A percentile compares a stretch with the other conserved stretches of the same genome.
These are phyloP conservation scores for Leccinum barrowsii DNA, from an alignment of 768 basidiomycete genomes.

Conservation along the genomic window DNA sequence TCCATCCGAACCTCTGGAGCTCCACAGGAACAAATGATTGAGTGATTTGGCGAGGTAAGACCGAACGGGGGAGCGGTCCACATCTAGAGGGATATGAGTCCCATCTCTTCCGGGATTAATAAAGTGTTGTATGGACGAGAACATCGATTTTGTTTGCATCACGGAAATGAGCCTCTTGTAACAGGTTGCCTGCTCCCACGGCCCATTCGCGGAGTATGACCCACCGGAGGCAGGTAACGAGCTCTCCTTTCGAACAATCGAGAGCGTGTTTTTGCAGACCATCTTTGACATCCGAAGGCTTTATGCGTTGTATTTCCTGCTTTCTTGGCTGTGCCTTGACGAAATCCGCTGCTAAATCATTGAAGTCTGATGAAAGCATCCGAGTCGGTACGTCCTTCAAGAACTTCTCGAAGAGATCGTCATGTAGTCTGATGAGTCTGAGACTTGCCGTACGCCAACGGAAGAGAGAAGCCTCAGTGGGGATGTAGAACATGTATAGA, in stretches of 20 bases:
- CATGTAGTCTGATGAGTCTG: background rate
- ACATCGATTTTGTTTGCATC: slow-evolving; percentile 49
- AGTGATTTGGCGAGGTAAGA: slow-evolving; percentile 59
- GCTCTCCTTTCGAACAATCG: background rate
- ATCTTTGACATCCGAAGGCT: background rate
- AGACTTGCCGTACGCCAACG: background rate
- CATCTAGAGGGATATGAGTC: slow-evolving; percentile 50
- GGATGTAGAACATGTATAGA: background rate
- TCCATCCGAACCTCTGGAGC: slow-evolving; percentile 67
- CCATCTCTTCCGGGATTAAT: slow-evolving; percentile 46
- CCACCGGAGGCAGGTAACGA: slow-evolving; percentile 9
- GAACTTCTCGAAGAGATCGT: background rate
- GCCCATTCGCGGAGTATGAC: background rate
- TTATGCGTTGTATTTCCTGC: background rate
- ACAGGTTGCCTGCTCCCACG: background rate
- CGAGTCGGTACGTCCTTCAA: slow-evolving; percentile 59
- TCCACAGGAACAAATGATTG: slow-evolving; percentile 49
- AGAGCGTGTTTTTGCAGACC: background rate
- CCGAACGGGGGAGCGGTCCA: slow-evolving; percentile 70
- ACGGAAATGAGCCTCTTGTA: slow-evolving; percentile 36
- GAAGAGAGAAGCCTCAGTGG: background rate
- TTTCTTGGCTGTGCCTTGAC: slow-evolving; percentile 13
- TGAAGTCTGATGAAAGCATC: slow-evolving; percentile 57
- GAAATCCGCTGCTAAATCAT: slow-evolving; percentile 52
- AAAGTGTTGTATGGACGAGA: slow-evolving; percentile 62